Base-by-base conservation (phyloP, 2,329 filamentous ascomycete genomes). In the Sordariomycetes sp. region DNA sequence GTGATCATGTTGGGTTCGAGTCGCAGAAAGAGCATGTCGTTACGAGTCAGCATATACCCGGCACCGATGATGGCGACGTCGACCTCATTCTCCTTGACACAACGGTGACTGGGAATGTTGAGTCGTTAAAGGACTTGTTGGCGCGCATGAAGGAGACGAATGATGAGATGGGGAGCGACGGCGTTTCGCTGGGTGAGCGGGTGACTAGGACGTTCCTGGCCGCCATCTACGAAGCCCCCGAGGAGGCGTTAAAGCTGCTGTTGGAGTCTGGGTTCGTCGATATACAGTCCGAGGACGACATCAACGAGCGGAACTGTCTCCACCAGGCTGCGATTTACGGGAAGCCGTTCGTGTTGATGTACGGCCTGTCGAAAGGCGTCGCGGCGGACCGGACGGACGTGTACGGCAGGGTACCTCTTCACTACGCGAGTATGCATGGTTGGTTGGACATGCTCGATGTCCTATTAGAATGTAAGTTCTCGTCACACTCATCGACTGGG, bases 281-380 rank as follows among this genome's bases (percentile, higher is more conserved):
- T 68, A 79, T 96, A n/a, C 85, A 90, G 65, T 94, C 90, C 0
- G 90, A 95, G 64, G 94, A 99, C 67, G 91, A 96, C 65, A 97
- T 99, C 69, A 99, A 97, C 65, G 92, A 96, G 72, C 82, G 94
- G 48, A 99, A 96, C 65, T 96, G 91, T 66, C 77, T 99, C 53
- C 94, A 99, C 65, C 94, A 97, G 71, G 89, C 94, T n/a, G 87
- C 91, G 1, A 96, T 97, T 56, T 95, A 95, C 60, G 91, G 91
- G 22, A 91, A 91, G 65, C 73, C 80, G 10, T 85, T 88, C 63
- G 87, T 96, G 34, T 75, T 97, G 59, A 75, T 81, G 55, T 84
- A 87, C 62, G 91, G 87, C 3, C 74, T 99, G n/a, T 74, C 80
- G 1, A 83, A 80, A 52, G 83, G 81, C 4, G 90, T 96, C 36